These are phyloP conservation scores for Lipomyces chichibuensis DNA, from an alignment of 805 yeast species.

Conservation along the genomic window DNA sequence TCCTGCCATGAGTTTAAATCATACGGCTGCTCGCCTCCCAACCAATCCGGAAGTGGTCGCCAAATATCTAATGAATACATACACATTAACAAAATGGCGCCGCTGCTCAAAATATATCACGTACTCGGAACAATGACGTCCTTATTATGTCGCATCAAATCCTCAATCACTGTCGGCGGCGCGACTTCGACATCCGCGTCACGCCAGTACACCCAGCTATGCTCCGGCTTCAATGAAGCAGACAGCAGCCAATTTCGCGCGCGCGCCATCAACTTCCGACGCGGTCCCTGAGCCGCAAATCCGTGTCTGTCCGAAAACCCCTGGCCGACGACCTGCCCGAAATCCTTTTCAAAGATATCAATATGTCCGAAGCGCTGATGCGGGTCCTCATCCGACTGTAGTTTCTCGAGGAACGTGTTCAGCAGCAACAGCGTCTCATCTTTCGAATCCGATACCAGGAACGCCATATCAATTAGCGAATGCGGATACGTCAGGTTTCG, in stretches of 20 bases:
- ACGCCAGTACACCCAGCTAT: slow-evolving; percentile 95
- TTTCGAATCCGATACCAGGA: slow-evolving; percentile 85
- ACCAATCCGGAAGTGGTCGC: slow-evolving; percentile 94
- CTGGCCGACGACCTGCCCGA: slow-evolving; percentile 92
- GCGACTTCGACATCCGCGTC: slow-evolving; percentile 95
- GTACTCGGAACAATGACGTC: slow-evolving; percentile 95
- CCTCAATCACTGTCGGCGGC: slow-evolving; percentile 83
- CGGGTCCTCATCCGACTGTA: slow-evolving; percentile 69
- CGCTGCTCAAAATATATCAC: slow-evolving; percentile 9
- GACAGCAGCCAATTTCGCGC: slow-evolving; percentile 93
- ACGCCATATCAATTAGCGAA: slow-evolving; percentile 76
- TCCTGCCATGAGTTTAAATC: slow-evolving; percentile 98
- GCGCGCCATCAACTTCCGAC: slow-evolving; percentile 92
- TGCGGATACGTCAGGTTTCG: slow-evolving; percentile 77
- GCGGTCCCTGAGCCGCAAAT: slow-evolving; percentile 92
- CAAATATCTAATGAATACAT: slow-evolving; percentile 71
- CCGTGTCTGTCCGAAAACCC: slow-evolving; percentile 93
- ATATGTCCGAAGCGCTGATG: slow-evolving; percentile 76
- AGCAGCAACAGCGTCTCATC: slow-evolving; percentile 82
- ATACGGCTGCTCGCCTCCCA: slow-evolving; percentile 90
- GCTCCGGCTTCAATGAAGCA: slow-evolving; percentile 86
- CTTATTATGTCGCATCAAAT: slow-evolving; percentile 85
- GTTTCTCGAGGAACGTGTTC: slow-evolving; percentile 56
- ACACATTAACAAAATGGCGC: background rate
- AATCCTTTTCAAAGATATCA: slow-evolving; percentile 85